Percentiles rank a stretch among this genome's conserved stretches.
Conservation (phyloP, 148 eudicot species). For the Rhododendron molle region DNA sequence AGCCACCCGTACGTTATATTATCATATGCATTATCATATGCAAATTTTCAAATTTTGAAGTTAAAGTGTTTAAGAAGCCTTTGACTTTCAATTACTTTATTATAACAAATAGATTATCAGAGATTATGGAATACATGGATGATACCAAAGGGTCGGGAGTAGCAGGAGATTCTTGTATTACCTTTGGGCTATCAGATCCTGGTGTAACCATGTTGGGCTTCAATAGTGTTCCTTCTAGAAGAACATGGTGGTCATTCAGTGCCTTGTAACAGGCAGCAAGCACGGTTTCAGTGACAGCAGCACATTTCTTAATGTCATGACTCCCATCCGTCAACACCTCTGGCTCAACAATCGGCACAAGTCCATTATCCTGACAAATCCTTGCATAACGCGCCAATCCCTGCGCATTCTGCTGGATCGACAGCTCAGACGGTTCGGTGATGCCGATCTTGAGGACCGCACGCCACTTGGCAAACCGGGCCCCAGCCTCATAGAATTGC, state of each 20-base stretch:
- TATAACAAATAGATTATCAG: not conserved
- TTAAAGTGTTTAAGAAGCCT: not conserved
- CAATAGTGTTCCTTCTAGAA: slow-evolving; percentile 85
- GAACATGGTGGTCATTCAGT: slow-evolving; percentile 83
- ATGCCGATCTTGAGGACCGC: slow-evolving; percentile 85
- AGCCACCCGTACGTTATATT: not conserved
- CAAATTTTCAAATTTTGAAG: not conserved
- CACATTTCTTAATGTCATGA: slow-evolving; percentile 80
- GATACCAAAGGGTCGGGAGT: not conserved
- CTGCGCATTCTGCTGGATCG: slow-evolving; percentile 85
- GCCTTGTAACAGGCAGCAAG: slow-evolving; percentile 87
- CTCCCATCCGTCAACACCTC: slow-evolving; percentile 75
- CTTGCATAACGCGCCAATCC: slow-evolving; percentile 87
- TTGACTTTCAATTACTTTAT: not conserved
- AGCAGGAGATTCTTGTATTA: slow-evolving; percentile 7
- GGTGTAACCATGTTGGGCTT: slow-evolving; percentile 99
- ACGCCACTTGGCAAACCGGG: slow-evolving; percentile 96
- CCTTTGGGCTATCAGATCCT: slow-evolving; percentile 81
- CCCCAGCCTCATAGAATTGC: slow-evolving; percentile 84
- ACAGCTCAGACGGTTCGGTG: slow-evolving; percentile 75
- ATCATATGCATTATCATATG: not conserved
- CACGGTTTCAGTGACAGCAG: slow-evolving; percentile 72
- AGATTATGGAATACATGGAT: not conserved
- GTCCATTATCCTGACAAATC: slow-evolving; percentile 86
- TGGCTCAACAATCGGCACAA: slow-evolving; percentile 86